Percentiles rank a stretch among this genome's conserved stretches.
phyloP scores from a whole-genome alignment of 2,329 filamentous ascomycete species.

The Aspergillus nomiae region DNA sequence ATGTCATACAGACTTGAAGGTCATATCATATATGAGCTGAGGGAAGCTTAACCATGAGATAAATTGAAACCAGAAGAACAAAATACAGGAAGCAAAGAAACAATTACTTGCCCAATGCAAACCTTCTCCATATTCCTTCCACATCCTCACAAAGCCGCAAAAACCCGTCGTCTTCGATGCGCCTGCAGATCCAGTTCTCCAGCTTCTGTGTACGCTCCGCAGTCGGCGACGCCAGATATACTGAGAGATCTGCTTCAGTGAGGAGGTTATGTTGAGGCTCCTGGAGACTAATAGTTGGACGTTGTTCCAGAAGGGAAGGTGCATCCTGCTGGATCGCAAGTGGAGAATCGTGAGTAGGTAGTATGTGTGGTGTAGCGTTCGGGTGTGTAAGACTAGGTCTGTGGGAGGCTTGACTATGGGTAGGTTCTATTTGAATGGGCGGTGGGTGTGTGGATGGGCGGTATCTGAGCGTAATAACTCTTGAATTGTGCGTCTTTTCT shows the following conservation, averaged over 20 bases:
- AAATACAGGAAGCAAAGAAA: background rate
- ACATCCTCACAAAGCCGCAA: slow-evolving; percentile 43
- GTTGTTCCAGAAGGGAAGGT: background rate
- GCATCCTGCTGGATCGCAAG: background rate
- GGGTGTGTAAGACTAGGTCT: background rate
- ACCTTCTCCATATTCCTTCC: slow-evolving; percentile 42
- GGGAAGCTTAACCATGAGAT: background rate
- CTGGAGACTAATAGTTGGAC: background rate
- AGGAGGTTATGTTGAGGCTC: background rate
- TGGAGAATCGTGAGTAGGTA: background rate
- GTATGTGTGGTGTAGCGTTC: background rate
- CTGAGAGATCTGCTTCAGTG: slow-evolving; percentile 29
- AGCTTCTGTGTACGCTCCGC: slow-evolving; percentile 36
- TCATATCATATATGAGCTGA: too few relatives aligned
- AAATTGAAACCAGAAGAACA: background rate
- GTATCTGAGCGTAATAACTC: background rate
- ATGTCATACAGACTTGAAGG: background rate
- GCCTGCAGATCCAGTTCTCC: slow-evolving; percentile 44
- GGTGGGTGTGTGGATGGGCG: background rate
- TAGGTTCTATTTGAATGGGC: background rate
- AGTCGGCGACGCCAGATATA: slow-evolving; percentile 33
- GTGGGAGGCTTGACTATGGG: background rate
- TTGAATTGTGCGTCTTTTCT: background rate
- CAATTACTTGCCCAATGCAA: slow-evolving; percentile 37
- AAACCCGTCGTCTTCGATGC: slow-evolving; percentile 45